phyloP scores from a whole-genome alignment of 257 asterid species.

The Gentiana dahurica region DNA sequence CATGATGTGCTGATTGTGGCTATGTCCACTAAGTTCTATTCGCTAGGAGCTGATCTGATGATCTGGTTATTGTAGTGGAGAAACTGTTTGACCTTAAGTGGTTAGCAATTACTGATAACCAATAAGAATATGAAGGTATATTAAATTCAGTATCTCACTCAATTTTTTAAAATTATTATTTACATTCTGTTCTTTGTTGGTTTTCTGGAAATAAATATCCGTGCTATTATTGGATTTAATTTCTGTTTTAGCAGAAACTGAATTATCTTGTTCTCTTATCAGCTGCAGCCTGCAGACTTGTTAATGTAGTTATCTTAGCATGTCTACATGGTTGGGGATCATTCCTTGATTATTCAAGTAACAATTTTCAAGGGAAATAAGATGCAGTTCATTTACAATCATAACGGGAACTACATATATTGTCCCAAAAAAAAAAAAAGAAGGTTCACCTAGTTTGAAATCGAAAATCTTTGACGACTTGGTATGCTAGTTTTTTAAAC shows the following conservation, averaged over 20 bases:
- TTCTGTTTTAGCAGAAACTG: background rate
- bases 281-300: background rate
- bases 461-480: too few species aligned
- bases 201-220: too few species aligned
- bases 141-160: too few species aligned
- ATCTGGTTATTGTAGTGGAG: slow-evolving; percentile 23
- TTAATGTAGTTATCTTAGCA: background rate
- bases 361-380: too few species aligned
- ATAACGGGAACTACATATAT: too few species aligned
- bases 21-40: slow-evolving; percentile 25
- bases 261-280: background rate
- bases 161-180: background rate
- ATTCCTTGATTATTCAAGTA: too few species aligned
- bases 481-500: too few species aligned
- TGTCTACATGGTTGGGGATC: background rate
- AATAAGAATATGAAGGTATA: slow-evolving; percentile 32
- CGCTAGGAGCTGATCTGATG: slow-evolving; percentile 29
- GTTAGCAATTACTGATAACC: slow-evolving; percentile 14
- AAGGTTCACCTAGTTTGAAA: too few species aligned
- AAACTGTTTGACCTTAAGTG: slow-evolving; percentile 23
- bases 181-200: background rate
- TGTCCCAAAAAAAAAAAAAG: too few species aligned
- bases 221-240: background rate
- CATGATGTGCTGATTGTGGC: slow-evolving; percentile 31
- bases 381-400: too few species aligned